Conservation (phyloP, 2,329 filamentous ascomycete species). For the Cercospora sp. region DNA sequence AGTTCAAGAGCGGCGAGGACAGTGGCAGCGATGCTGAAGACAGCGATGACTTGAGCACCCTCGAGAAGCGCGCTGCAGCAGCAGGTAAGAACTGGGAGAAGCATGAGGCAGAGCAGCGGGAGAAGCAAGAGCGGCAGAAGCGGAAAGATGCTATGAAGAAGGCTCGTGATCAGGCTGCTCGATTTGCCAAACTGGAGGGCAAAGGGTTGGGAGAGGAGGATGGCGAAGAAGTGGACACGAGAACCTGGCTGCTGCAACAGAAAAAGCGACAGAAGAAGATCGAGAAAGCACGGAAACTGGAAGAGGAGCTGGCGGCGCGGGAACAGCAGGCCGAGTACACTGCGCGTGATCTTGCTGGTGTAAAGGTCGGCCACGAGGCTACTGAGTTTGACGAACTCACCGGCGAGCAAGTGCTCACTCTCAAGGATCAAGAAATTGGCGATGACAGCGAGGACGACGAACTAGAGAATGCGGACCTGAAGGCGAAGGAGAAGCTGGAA, state of each 20-base stretch:
- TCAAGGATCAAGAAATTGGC: slow-evolving; percentile 89
- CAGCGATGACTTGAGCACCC: slow-evolving; percentile 70
- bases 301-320: slow-evolving; percentile 76
- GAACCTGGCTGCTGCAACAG: slow-evolving; percentile 80
- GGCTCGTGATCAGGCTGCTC: slow-evolving; percentile 79
- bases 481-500: slow-evolving; percentile 69
- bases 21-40: slow-evolving; percentile 39
- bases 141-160: slow-evolving; percentile 81
- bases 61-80: slow-evolving; percentile 75
- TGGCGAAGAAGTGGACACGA: slow-evolving; percentile 68
- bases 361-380: slow-evolving; percentile 88
- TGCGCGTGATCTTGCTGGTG: slow-evolving; percentile 79
- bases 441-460: slow-evolving; percentile 83
- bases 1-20: slow-evolving; percentile 56
- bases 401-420: slow-evolving; percentile 82
- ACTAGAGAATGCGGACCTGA: slow-evolving; percentile 73
- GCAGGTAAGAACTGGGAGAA: slow-evolving; percentile 74
- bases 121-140: slow-evolving; percentile 76
- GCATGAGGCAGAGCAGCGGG: slow-evolving; percentile 65
- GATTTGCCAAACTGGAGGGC: slow-evolving; percentile 73
- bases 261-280: slow-evolving; percentile 96
- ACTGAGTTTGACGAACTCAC: slow-evolving; percentile 72
- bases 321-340: slow-evolving; percentile 73
- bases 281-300: slow-evolving; percentile 65
- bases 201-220: slow-evolving; percentile 79